Evolutionary conservation across 345 rosid genomes (phyloP).

Genomic region (Linum lewisii): DNA sequence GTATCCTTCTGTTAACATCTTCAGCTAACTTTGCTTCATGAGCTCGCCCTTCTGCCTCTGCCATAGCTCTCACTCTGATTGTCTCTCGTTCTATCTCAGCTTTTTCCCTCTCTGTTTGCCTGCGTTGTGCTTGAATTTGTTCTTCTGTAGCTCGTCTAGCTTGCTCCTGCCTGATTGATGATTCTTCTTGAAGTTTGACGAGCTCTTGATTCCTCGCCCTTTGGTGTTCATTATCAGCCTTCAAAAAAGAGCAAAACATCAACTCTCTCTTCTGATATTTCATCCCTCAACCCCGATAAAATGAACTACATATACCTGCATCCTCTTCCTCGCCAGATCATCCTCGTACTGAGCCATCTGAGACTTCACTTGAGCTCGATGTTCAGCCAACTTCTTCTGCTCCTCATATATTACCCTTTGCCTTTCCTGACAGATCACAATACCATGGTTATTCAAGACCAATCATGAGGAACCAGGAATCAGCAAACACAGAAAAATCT

Average conservation of each 20-base stretch:
- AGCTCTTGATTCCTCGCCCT: conserved; percentile 93
- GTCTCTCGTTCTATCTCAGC: conserved; percentile 99
- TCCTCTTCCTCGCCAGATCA: conserved; percentile 89
- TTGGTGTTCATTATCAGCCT: conserved; percentile 87
- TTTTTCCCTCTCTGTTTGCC: conserved; percentile 92
- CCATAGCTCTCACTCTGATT: conserved; percentile 81
- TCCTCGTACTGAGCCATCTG: conserved; percentile 95
- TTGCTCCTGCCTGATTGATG: conserved; percentile 76
- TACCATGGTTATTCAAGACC: not conserved
- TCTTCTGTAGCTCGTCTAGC: conserved; percentile 92
- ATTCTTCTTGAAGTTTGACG: conserved; percentile 86
- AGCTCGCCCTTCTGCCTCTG: conserved; percentile 98
- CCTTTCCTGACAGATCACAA: conserved; percentile 49
- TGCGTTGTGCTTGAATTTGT: conserved; percentile 84
- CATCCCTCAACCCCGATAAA: not conserved
- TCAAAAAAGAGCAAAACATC: conserved; percentile 15
- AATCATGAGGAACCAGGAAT: not conserved
- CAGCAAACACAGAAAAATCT: conserved; percentile 13
- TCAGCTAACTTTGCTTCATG: conserved; percentile 94
- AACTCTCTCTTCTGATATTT: no score
- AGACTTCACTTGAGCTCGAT: conserved; percentile 84
- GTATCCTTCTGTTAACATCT: conserved; percentile 80
- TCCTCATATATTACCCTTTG: conserved; percentile 83
- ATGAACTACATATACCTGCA: conserved; percentile 58
- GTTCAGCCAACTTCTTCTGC: conserved; percentile 80